phyloP scores from a whole-genome alignment of 164 flowering plant genomes.

The Cinnamomum chago region DNA sequence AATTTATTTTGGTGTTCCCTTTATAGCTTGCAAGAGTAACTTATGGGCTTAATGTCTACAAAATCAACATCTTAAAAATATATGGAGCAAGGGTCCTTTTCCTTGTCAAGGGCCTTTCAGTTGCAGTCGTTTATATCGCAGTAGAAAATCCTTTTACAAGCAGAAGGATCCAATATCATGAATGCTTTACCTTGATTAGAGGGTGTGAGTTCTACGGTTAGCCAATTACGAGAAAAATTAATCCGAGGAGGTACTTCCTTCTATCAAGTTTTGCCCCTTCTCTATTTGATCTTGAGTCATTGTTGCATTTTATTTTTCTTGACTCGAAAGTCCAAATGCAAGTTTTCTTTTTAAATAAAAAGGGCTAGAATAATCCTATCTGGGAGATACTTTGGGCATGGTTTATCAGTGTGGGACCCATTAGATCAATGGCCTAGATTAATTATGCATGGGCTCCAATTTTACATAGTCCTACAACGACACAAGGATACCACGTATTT shows the following conservation, averaged over 20 bases:
- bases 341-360: too few species aligned
- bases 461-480: background rate
- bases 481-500: slow-evolving; percentile 14
- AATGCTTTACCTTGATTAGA: too few species aligned
- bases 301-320: too few species aligned
- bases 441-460: background rate
- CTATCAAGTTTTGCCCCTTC: too few species aligned
- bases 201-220: too few species aligned
- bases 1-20: background rate
- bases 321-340: background rate
- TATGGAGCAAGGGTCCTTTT: too few species aligned
- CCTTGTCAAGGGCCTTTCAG: background rate
- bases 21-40: background rate
- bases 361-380: background rate
- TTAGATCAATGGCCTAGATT: background rate
- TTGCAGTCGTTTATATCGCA: too few species aligned
- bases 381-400: background rate
- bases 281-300: too few species aligned
- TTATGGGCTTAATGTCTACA: background rate
- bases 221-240: too few species aligned
- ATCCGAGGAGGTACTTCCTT: too few species aligned
- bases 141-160: too few species aligned
- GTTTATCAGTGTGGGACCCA: background rate
- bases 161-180: too few species aligned
- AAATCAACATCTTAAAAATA: background rate